Percentiles rank a stretch among this genome's conserved stretches.
phyloP scores from a whole-genome alignment of 371 early-diverging fungal species.

The Lichtheimia corymbifera region DNA sequence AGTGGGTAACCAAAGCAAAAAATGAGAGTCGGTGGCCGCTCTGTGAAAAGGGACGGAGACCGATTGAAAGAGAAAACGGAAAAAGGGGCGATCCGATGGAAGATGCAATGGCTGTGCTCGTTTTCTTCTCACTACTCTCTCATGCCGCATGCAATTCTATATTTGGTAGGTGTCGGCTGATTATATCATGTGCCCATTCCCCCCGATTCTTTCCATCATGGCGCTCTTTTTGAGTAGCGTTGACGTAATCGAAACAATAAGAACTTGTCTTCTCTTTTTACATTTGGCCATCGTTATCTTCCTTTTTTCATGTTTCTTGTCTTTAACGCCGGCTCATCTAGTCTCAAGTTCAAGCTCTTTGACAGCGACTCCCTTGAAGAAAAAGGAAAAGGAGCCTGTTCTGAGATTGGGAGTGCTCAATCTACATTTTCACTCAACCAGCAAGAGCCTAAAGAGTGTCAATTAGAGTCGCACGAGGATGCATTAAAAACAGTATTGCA shows the following conservation, averaged over 20 bases:
- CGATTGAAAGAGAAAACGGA: constrained; percentile 4
- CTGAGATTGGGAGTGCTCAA: constrained; percentile 20
- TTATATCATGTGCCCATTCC: background rate
- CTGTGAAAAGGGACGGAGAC: background rate
- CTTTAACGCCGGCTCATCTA: constrained; percentile 22
- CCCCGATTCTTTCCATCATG: background rate
- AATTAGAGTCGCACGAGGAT: constrained; percentile 14
- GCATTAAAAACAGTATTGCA: constrained; percentile 8
- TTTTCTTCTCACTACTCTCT: constrained; percentile 1
- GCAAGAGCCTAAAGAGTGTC: constrained; percentile 1
- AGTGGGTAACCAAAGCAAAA: too few relatives aligned
- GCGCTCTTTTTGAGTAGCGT: too few relatives aligned
- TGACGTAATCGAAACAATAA: constrained; percentile 6
- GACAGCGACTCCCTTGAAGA: constrained; percentile 1
- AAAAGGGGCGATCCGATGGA: constrained; percentile 2
- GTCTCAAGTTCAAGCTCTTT: constrained; percentile 25
- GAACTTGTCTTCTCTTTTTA: background rate
- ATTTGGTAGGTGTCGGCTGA: constrained; percentile 4
- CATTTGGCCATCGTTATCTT: background rate
- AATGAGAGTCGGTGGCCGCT: constrained; percentile 1
- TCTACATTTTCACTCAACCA: constrained; percentile 9
- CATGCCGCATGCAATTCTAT: too few relatives aligned
- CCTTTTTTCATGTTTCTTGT: constrained; percentile 8
- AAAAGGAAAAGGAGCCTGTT: constrained; percentile 13
- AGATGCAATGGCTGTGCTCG: constrained; percentile 1